A percentile compares a stretch with the other conserved stretches of the same genome.
Evolutionary conservation across 75 land plant genomes (phyloP).

Genomic region (Picea sitchensis): DNA sequence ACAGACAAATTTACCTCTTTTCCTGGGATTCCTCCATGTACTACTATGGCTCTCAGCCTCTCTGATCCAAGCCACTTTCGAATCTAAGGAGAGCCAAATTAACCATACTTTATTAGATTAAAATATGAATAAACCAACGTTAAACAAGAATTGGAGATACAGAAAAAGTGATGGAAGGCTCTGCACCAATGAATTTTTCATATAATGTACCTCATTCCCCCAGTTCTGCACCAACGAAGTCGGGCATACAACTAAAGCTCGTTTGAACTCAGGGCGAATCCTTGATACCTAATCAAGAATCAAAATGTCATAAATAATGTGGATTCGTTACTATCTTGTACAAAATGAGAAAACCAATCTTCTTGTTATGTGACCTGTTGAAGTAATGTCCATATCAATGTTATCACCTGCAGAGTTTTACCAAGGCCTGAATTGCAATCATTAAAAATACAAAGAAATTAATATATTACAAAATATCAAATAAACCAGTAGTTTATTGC

Average conservation of each 20-base stretch:
- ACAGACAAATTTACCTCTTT: constrained; percentile 26
- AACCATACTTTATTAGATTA: neutral
- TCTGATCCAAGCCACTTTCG: constrained; percentile 45
- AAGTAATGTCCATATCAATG: constrained; percentile 44
- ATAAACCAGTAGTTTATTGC: neutral
- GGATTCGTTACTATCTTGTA: neutral
- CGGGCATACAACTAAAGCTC: constrained; percentile 38
- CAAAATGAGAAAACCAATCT: neutral
- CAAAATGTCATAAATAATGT: neutral
- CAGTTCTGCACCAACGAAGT: constrained; percentile 47
- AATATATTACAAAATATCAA: neutral
- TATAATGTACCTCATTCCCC: constrained; percentile 41
- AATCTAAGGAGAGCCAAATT: constrained; percentile 25
- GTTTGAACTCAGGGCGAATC: constrained; percentile 23
- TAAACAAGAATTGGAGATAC: neutral
- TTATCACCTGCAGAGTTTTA: constrained; percentile 47
- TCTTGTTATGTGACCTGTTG: constrained; percentile 18
- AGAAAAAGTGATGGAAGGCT: neutral
- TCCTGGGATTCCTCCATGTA: constrained; percentile 26
- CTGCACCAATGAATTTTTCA: neutral
- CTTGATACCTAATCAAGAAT: constrained; percentile 23
- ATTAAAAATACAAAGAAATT: neutral
- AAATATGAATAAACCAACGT: neutral
- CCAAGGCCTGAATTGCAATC: constrained; percentile 34
- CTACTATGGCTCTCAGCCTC: constrained; percentile 33